phyloP scores from a whole-genome alignment of 805 yeast genomes.

The Jamesozyma rosinii region DNA sequence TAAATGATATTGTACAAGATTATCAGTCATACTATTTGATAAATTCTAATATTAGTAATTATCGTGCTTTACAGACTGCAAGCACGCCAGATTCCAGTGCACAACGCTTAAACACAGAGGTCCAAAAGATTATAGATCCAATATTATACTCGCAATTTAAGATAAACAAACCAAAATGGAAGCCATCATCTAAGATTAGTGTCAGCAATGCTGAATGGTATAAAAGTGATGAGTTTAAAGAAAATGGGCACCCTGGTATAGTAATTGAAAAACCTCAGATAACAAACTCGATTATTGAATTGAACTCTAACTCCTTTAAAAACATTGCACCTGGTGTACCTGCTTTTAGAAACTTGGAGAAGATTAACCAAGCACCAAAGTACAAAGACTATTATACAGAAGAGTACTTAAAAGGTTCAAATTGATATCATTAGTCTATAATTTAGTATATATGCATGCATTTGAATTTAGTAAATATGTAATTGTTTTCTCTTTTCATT shows the following conservation, averaged over 20 bases:
- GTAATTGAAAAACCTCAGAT: conserved; percentile 37
- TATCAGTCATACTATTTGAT: conserved; percentile 33
- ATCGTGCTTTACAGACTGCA: conserved; percentile 16
- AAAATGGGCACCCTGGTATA: conserved; percentile 32
- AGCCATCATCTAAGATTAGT: conserved; percentile 4
- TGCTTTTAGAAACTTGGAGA: conserved; percentile 54
- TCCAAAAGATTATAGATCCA: conserved; percentile 15
- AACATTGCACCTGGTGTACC: conserved; percentile 37
- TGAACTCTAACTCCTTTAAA: conserved; percentile 13
- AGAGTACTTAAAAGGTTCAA: conserved; percentile 4
- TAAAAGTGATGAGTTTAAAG: conserved; percentile 20
- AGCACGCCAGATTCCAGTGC: background rate
- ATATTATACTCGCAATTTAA: conserved; percentile 24
- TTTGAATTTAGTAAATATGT: background rate
- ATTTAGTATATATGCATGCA: background rate
- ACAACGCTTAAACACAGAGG: background rate
- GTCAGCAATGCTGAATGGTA: conserved; percentile 14
- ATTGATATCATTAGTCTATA: background rate
- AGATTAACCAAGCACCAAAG: conserved; percentile 41
- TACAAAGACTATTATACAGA: conserved; percentile 9
- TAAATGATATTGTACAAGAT: conserved; percentile 36
- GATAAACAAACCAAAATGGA: conserved; percentile 25
- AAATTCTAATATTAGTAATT: conserved; percentile 21
- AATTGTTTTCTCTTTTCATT: background rate
- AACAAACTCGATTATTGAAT: conserved; percentile 30